Conservation (phyloP, 2,329 filamentous ascomycete species). For the Lasiodiplodia theobromae region DNA sequence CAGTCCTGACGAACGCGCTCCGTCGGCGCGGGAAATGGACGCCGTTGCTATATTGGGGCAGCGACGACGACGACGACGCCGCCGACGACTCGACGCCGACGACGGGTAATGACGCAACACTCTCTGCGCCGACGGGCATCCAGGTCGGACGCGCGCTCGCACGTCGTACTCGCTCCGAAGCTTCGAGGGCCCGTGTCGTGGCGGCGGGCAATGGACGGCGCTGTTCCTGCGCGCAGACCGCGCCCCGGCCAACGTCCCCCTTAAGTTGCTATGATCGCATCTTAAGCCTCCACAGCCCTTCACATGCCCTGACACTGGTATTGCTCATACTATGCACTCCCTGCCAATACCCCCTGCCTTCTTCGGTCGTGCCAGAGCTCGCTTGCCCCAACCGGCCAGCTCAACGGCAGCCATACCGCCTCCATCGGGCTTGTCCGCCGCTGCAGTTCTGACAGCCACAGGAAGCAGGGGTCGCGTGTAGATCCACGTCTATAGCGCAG, state of each 20-base stretch:
- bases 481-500: constrained; percentile 26
- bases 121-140: background rate
- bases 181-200: background rate
- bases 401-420: constrained; percentile 6
- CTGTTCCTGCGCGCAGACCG: background rate
- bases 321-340: background rate
- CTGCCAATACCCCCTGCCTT: constrained; percentile 8
- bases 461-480: constrained; percentile 2
- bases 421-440: background rate
- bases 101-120: constrained; percentile 1
- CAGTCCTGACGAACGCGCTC: background rate
- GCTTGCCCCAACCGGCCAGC: constrained; percentile 7
- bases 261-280: constrained; percentile 18
- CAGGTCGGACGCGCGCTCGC: background rate
- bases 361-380: background rate
- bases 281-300: constrained; percentile 25
- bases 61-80: too few relatives aligned
- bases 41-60: too few relatives aligned
- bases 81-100: too few relatives aligned
- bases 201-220: background rate
- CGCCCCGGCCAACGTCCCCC: background rate
- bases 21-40: too few relatives aligned
- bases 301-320: constrained; percentile 16
- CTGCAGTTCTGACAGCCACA: background rate
- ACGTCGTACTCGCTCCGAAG: constrained; percentile 1